phyloP scores from a whole-genome alignment of 768 basidiomycete species.

The Amylocystis lapponica region DNA sequence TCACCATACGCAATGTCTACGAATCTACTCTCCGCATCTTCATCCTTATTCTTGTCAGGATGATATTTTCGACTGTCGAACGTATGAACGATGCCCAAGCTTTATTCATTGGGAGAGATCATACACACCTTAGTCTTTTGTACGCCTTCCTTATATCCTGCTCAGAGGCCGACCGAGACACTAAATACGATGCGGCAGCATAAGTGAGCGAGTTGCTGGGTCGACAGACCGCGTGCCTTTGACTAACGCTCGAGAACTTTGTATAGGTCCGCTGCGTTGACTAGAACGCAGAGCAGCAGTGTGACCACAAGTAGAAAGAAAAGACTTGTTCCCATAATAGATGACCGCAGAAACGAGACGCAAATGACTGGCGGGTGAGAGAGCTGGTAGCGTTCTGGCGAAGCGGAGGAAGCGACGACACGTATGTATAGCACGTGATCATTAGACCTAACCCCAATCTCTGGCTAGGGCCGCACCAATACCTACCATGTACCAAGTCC shows the following conservation, averaged over 20 bases:
- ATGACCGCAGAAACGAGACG: neutral
- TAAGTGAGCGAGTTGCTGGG: conserved; percentile 16
- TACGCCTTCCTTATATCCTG: conserved; percentile 90
- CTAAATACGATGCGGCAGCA: conserved; percentile 26
- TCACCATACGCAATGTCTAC: conserved; percentile 87
- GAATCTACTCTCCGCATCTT: conserved; percentile 77
- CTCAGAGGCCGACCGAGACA: conserved; percentile 76
- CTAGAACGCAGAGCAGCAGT: conserved; percentile 28
- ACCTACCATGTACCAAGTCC: too few species aligned
- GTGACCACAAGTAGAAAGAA: conserved; percentile 25
- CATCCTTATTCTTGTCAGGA: conserved; percentile 92
- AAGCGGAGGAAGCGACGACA: too few species aligned
- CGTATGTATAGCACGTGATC: too few species aligned
- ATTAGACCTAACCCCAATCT: too few species aligned
- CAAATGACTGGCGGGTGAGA: too few species aligned
- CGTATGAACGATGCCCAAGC: neutral
- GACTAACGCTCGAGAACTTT: conserved; percentile 75
- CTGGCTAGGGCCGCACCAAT: too few species aligned
- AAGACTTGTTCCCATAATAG: conserved; percentile 22
- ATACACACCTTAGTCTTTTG: conserved; percentile 72
- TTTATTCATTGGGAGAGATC: too few species aligned
- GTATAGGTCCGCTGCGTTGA: conserved; percentile 68
- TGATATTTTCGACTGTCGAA: conserved; percentile 40
- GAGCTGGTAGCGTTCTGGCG: too few species aligned
- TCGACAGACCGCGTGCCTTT: conserved; percentile 25